phyloP scores from a whole-genome alignment of 768 basidiomycete genomes.

The Cubamyces sp. region DNA sequence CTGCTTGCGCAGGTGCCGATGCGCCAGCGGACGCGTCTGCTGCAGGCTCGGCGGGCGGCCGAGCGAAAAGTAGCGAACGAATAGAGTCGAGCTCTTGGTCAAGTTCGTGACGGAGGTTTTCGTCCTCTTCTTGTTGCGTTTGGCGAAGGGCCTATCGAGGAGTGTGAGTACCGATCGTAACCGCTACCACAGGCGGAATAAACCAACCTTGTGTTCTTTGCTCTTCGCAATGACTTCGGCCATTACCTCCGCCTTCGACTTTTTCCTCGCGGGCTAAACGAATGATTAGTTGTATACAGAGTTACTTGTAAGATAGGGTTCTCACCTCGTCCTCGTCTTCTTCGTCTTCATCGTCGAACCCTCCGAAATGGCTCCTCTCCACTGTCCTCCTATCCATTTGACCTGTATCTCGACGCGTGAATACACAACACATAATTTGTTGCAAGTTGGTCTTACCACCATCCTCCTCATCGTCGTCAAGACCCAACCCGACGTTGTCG shows the following conservation, averaged over 20 bases:
- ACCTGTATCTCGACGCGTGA: slow-evolving; percentile 41
- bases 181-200: slow-evolving; percentile 1
- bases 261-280: slow-evolving; percentile 77
- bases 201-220: slow-evolving; percentile 87
- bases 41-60: slow-evolving; percentile 43
- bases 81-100: slow-evolving; percentile 87
- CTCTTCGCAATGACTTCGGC: slow-evolving; percentile 96
- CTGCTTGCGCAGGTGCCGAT: background rate
- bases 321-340: slow-evolving; percentile 53
- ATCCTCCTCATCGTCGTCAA: slow-evolving; percentile 58
- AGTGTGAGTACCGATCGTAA: background rate
- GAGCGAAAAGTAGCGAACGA: slow-evolving; percentile 68
- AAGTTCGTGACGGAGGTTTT: slow-evolving; percentile 82
- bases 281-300: slow-evolving; percentile 6
- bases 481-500: slow-evolving; percentile 65
- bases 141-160: slow-evolving; percentile 75
- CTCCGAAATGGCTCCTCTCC: slow-evolving; percentile 78
- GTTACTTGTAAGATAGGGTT: background rate
- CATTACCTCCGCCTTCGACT: slow-evolving; percentile 96
- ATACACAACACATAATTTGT: too few species aligned
- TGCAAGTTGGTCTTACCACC: slow-evolving; percentile 34
- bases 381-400: slow-evolving; percentile 73
- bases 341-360: slow-evolving; percentile 71
- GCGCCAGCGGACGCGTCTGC: background rate
- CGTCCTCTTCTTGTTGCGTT: slow-evolving; percentile 83